Base-by-base conservation (phyloP, 768 basidiomycete species). In the Suillus fuscotomentosus region DNA sequence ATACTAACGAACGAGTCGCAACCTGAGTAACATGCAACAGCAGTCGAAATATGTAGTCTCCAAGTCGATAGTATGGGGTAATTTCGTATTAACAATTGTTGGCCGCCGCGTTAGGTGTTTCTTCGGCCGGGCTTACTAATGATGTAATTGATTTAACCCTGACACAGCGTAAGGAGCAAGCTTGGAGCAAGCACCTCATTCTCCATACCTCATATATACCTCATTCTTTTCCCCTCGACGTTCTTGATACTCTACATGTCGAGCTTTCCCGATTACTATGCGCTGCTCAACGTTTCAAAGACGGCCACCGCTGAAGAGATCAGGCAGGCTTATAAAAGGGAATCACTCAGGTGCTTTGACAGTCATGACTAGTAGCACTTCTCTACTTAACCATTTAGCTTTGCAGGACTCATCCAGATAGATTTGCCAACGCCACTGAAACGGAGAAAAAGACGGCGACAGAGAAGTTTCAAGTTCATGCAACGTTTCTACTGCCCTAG, bases 371-470 rank as follows among this genome's bases (percentile, higher is more conserved):
- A 39, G 24, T 45, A 60, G 39, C 50, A 54, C 53, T 10, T 55
- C 64, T 47, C 47, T 27, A 64, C 65, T 67, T 45, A 59, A 73
- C 76, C 63, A 69, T 63, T 59, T 60, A 67, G 68, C 65, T 48
- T 63, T 66, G 20, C 66, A 95, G 91, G 76, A 95, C 93, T 1
- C 95, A 97, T 74, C 95, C 95, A 3, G 95, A 97, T 74, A 81
- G 95, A 67, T 79, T 95, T 27, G 80, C 79, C 20, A 90, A 88
- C 65, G 91, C 87, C 4, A 86, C 86, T 5, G 81, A 86, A 22
- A 80, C 81, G n/a, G 90, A 95, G 75, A 90, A 84, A 76, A 84
- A 83, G 70, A 73, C 70, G 15, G 89, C 95, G 0, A 97, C 95
- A 3, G 94, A 95, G 75, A 82, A 83, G 63, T 97, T 96, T 75